Evolutionary conservation across 2,329 filamentous ascomycete species (phyloP).

Genomic region (Beauveria australis): DNA sequence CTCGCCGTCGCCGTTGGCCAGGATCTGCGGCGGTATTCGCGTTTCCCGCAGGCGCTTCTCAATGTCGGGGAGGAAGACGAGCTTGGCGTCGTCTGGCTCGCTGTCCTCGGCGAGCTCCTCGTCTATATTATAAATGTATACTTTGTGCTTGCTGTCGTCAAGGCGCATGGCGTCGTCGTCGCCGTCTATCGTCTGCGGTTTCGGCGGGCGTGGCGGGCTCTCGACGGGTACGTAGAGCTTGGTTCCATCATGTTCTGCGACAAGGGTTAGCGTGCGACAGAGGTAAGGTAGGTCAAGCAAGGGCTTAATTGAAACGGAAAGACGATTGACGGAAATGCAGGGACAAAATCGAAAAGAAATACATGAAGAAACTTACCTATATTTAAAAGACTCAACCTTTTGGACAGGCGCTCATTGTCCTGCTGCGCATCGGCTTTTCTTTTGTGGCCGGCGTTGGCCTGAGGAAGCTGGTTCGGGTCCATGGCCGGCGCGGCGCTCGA

Average conservation of each 20-base stretch:
- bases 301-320: no score
- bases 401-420: constrained; percentile 68
- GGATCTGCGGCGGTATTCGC: constrained; percentile 59
- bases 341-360: background rate
- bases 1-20: constrained; percentile 48
- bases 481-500: constrained; percentile 3
- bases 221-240: constrained; percentile 61
- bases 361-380: constrained; percentile 50
- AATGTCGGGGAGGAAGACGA: constrained; percentile 79
- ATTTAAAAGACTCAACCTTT: constrained; percentile 74
- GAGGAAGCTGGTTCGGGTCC: constrained; percentile 10
- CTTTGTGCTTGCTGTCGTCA: constrained; percentile 77
- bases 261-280: background rate
- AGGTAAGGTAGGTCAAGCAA: no score
- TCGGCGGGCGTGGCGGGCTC: constrained; percentile 23
- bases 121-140: constrained; percentile 88
- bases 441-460: constrained; percentile 33
- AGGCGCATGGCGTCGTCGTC: constrained; percentile 65
- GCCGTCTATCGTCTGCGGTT: constrained; percentile 11
- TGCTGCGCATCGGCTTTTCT: constrained; percentile 49
- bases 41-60: constrained; percentile 68
- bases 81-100: constrained; percentile 40
- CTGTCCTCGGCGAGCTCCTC: constrained; percentile 62
- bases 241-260: constrained; percentile 50
- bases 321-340: background rate